These are phyloP conservation scores for Cladosporium velox DNA, from an alignment of 2,329 filamentous ascomycete species.

Conservation along the genomic window DNA sequence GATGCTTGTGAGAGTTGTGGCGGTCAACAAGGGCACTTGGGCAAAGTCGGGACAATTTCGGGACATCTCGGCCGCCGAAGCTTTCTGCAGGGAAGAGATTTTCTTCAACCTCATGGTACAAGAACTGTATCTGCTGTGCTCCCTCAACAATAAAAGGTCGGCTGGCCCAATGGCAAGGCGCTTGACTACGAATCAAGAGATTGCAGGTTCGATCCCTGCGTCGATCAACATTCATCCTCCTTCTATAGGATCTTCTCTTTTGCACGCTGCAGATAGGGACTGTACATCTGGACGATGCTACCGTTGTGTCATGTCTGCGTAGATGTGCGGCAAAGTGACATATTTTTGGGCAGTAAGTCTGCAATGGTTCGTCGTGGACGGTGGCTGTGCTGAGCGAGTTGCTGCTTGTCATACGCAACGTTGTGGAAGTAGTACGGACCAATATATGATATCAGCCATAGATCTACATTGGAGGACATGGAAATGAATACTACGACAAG, in stretches of 20 bases:
- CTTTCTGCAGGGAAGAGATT: background rate
- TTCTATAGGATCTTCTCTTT: background rate
- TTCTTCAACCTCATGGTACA: background rate
- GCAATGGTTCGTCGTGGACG: background rate
- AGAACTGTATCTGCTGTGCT: too few relatives aligned
- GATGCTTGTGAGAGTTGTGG: background rate
- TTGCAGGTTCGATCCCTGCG: slow-evolving; percentile 24
- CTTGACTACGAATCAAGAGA: slow-evolving; percentile 51
- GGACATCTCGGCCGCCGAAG: background rate
- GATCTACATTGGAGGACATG: too few relatives aligned
- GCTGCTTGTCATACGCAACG: too few relatives aligned
- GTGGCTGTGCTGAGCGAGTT: background rate
- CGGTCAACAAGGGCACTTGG: background rate
- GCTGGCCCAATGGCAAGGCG: slow-evolving; percentile 60
- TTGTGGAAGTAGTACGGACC: background rate
- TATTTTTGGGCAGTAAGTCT: background rate
- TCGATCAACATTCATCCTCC: slow-evolving; percentile 10
- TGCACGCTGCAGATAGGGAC: background rate
- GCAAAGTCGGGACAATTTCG: background rate
- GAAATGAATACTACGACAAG: too few relatives aligned
- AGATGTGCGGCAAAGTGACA: background rate
- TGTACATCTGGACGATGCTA: background rate
- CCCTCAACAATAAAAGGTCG: slow-evolving; percentile 5
- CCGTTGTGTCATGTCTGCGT: too few relatives aligned
- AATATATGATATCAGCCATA: background rate